These are phyloP conservation scores for Pistacia integerrima DNA, from an alignment of 345 rosid species.

Conservation along the genomic window DNA sequence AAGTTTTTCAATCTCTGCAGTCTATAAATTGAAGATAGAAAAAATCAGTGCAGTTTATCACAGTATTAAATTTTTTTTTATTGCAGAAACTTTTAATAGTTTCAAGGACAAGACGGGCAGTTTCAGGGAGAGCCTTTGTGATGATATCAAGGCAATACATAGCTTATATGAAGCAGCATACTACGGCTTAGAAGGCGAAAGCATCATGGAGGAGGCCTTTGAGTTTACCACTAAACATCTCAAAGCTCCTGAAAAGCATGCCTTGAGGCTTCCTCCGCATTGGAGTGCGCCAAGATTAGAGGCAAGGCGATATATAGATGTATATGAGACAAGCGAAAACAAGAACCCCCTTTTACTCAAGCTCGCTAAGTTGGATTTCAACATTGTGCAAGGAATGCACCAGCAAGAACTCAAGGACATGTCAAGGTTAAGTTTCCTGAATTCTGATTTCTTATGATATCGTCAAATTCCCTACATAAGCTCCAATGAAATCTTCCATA, in stretches of 20 bases:
- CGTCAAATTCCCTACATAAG: no score
- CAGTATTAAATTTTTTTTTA: not conserved
- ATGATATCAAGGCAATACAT: constrained; percentile 13
- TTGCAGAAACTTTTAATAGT: constrained; percentile 13
- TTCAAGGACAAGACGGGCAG: constrained; percentile 6
- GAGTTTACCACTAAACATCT: constrained; percentile 14
- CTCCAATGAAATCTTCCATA: no score
- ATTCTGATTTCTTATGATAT: no score
- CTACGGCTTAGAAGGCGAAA: constrained; percentile 15
- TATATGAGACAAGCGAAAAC: constrained; percentile 7
- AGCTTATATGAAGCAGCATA: constrained; percentile 24
- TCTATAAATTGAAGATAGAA: no score
- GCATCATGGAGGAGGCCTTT: constrained; percentile 17
- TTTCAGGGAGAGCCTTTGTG: constrained; percentile 9
- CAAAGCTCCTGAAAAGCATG: constrained; percentile 6
- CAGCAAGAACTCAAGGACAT: constrained; percentile 23
- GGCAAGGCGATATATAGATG: constrained; percentile 24
- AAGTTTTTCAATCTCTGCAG: not conserved
- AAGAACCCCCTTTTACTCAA: constrained; percentile 17
- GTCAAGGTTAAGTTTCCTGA: constrained; percentile 12
- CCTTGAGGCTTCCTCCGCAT: constrained; percentile 24
- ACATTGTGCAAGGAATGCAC: constrained; percentile 19
- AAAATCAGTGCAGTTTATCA: no score
- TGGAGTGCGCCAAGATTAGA: constrained; percentile 15
- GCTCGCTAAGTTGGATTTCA: constrained; percentile 25